A percentile compares a stretch with the other conserved stretches of the same genome.
Evolutionary conservation across 2,329 filamentous ascomycete species (phyloP).

Genomic region (Fusarium sp.): DNA sequence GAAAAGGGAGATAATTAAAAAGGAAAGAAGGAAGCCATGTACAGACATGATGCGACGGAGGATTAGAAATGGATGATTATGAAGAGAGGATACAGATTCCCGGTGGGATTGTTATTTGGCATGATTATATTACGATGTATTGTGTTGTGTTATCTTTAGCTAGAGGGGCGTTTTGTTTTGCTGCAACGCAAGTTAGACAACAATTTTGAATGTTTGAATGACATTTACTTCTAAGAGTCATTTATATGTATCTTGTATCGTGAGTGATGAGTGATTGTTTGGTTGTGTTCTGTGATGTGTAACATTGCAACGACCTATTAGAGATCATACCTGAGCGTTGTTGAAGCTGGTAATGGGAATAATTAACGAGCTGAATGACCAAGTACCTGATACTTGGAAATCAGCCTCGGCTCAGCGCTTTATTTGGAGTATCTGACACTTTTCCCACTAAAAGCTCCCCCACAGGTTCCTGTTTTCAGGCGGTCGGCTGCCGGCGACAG

Average conservation of each 20-base stretch:
- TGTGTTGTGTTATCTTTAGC: constrained; percentile 41
- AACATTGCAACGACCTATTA: constrained; percentile 3
- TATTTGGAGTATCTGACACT: not conserved
- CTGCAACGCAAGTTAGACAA: constrained; percentile 38
- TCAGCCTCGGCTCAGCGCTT: not conserved
- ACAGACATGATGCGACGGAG: constrained; percentile 35
- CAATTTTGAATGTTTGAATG: constrained; percentile 39
- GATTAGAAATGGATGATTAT: constrained; percentile 43
- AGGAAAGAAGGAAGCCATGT: constrained; percentile 10
- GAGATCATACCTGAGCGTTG: not conserved
- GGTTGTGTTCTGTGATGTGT: not conserved
- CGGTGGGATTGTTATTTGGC: constrained; percentile 39
- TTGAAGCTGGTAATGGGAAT: constrained; percentile 17
- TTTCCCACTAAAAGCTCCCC: not conserved
- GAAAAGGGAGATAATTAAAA: constrained; percentile 30
- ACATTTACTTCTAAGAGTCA: constrained; percentile 8
- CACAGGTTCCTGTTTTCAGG: constrained; percentile 11
- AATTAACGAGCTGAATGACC: constrained; percentile 17
- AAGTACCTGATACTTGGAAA: not conserved
- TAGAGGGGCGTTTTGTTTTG: constrained; percentile 46
- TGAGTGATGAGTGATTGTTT: not conserved
- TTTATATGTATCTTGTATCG: not conserved
- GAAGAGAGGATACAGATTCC: constrained; percentile 43
- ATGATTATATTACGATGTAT: constrained; percentile 49
- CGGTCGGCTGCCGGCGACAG: constrained; percentile 47